Conservation (phyloP, 1,284 basidiomycete species). For the Fomitopsis pinicola region DNA sequence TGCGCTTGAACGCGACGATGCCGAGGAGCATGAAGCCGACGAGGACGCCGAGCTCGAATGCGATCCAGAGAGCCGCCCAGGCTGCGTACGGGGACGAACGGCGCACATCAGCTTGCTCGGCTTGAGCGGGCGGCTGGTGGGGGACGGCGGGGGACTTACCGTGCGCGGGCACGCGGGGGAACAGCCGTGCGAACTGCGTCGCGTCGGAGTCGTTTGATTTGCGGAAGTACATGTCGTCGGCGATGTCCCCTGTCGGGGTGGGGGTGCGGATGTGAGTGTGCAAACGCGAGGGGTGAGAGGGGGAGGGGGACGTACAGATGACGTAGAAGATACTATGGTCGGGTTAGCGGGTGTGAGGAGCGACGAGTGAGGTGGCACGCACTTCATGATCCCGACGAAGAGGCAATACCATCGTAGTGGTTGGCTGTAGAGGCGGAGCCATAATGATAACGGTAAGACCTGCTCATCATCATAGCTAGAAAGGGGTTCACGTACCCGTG, state of each 20-base stretch:
- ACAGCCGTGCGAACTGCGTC: slow-evolving; percentile 71
- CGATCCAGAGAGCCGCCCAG: slow-evolving; percentile 74
- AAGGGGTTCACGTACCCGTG: slow-evolving; percentile 54
- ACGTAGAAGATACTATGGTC: slow-evolving; percentile 65
- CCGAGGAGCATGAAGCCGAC: slow-evolving; percentile 70
- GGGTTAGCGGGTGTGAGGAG: not conserved
- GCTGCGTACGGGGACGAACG: slow-evolving; percentile 33
- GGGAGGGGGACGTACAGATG: slow-evolving; percentile 50
- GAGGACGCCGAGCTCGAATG: slow-evolving; percentile 63
- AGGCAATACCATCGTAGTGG: slow-evolving; percentile 78
- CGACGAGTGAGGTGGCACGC: slow-evolving; percentile 24
- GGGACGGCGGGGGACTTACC: slow-evolving; percentile 36
- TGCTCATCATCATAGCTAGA: not conserved
- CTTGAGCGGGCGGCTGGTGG: not conserved
- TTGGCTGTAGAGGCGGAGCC: slow-evolving; percentile 32
- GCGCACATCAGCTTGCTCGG: slow-evolving; percentile 6
- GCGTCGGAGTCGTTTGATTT: slow-evolving; percentile 82
- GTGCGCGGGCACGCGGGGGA: slow-evolving; percentile 61
- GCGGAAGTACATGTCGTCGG: slow-evolving; percentile 82
- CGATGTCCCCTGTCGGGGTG: slow-evolving; percentile 70
- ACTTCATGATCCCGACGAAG: slow-evolving; percentile 83
- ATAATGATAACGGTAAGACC: not conserved
- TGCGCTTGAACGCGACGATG: slow-evolving; percentile 62
- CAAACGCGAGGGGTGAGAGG: not conserved
- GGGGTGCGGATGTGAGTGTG: too few species aligned